Evolutionary conservation across 2,329 filamentous ascomycete species (phyloP).

Genomic region (Colletotrichum godetiae): DNA sequence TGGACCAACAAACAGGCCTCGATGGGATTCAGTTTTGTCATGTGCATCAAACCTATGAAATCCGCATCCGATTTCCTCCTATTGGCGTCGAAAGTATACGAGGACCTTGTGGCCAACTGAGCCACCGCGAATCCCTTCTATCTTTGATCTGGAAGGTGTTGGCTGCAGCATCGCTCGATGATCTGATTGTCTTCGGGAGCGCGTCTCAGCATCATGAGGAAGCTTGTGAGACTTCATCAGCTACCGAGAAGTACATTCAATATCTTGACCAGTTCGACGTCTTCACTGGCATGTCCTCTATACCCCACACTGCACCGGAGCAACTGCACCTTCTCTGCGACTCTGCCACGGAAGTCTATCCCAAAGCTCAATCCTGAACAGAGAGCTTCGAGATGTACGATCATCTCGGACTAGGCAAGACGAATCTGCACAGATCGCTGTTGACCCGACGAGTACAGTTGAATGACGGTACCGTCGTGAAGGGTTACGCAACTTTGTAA

Average conservation of each 20-base stretch:
- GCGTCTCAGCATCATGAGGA: constrained; percentile 72
- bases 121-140: constrained; percentile 54
- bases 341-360: constrained; percentile 74
- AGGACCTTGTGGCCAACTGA: constrained; percentile 53
- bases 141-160: constrained; percentile 63
- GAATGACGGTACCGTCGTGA: constrained; percentile 51
- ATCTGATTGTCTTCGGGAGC: constrained; percentile 74
- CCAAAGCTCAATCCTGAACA: constrained; percentile 73
- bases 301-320: constrained; percentile 71
- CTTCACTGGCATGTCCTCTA: constrained; percentile 59
- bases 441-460: constrained; percentile 63
- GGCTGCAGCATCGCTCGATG: constrained; percentile 80
- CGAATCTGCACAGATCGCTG: constrained; percentile 75
- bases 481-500: constrained; percentile 64
- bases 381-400: constrained; percentile 73
- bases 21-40: constrained; percentile 86
- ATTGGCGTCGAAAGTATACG: constrained; percentile 65
- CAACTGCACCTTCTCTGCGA: constrained; percentile 67
- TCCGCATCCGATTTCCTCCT: constrained; percentile 64
- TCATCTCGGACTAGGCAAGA: constrained; percentile 71
- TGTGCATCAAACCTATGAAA: constrained; percentile 74
- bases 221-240: constrained; percentile 68
- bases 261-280: constrained; percentile 67
- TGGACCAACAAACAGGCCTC: constrained; percentile 71
- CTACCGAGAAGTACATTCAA: constrained; percentile 68